Percentiles rank a stretch among this genome's conserved stretches.
Conservation (phyloP, 306 rosid genomes). For the Cicer chorassanicum region DNA sequence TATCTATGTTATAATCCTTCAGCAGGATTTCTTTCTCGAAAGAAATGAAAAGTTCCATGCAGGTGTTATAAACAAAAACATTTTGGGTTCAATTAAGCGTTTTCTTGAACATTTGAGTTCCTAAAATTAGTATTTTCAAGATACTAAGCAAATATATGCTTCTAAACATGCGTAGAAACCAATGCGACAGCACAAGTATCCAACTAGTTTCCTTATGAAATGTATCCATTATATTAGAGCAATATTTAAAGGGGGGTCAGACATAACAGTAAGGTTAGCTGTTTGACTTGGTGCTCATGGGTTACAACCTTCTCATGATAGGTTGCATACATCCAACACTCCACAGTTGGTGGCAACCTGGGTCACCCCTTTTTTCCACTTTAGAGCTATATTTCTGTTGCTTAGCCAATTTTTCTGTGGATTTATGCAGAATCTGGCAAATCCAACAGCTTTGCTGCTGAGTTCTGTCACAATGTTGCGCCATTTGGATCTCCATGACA, state of each 20-base stretch:
- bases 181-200: too few relatives aligned
- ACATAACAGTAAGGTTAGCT: too few relatives aligned
- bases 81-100: not conserved
- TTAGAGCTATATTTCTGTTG: conserved; percentile 1
- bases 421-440: conserved; percentile 80
- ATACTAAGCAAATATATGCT: too few relatives aligned
- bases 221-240: too few relatives aligned
- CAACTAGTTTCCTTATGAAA: too few relatives aligned
- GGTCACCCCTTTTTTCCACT: not conserved
- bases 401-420: conserved; percentile 42
- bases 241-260: too few relatives aligned
- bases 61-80: not conserved
- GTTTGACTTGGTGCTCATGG: not conserved
- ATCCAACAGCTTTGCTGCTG: conserved; percentile 92
- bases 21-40: not conserved
- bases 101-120: not conserved
- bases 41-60: not conserved
- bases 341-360: not conserved
- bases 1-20: not conserved
- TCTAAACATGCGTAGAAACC: not conserved
- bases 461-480: conserved; percentile 89
- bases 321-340: not conserved
- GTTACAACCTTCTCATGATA: not conserved
- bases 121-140: conserved; percentile 1
- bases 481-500: conserved; percentile 79